These are phyloP conservation scores for Priceomyces melissophilus DNA, from an alignment of 805 yeast genomes.

Conservation along the genomic window DNA sequence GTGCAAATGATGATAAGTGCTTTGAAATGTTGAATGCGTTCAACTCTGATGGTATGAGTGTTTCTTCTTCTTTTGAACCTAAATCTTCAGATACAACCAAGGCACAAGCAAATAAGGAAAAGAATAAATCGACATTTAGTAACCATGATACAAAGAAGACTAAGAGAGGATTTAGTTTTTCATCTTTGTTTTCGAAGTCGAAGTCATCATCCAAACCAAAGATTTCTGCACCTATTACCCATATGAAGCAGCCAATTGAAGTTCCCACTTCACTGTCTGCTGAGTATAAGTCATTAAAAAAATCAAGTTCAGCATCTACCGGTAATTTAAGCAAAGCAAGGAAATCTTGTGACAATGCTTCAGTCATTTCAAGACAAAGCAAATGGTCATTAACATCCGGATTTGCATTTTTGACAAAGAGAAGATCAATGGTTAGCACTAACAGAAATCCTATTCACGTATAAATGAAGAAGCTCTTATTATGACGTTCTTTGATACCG, in stretches of 20 bases:
- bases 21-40: slow-evolving; percentile 24
- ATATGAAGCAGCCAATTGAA: neutral
- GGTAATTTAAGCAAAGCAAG: too few relatives aligned
- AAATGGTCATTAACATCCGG: slow-evolving; percentile 17
- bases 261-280: neutral
- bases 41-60: neutral
- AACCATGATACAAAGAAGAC: neutral
- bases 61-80: too few relatives aligned
- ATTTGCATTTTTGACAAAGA: slow-evolving; percentile 20
- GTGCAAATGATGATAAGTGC: slow-evolving; percentile 19
- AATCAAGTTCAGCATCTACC: neutral
- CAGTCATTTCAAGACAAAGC: slow-evolving; percentile 16
- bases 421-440: slow-evolving; percentile 1
- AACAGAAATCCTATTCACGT: neutral
- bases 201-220: slow-evolving; percentile 3
- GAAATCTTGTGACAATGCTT: slow-evolving; percentile 11
- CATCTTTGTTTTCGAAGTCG: slow-evolving; percentile 6
- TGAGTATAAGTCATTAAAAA: neutral
- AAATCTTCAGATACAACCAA: neutral
- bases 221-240: neutral
- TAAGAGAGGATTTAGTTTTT: slow-evolving; percentile 6
- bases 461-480: neutral
- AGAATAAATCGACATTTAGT: too few relatives aligned
- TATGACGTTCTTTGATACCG: neutral
- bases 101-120: neutral